phyloP scores from a whole-genome alignment of 345 rosid genomes.

The Nephelium lappaceum region DNA sequence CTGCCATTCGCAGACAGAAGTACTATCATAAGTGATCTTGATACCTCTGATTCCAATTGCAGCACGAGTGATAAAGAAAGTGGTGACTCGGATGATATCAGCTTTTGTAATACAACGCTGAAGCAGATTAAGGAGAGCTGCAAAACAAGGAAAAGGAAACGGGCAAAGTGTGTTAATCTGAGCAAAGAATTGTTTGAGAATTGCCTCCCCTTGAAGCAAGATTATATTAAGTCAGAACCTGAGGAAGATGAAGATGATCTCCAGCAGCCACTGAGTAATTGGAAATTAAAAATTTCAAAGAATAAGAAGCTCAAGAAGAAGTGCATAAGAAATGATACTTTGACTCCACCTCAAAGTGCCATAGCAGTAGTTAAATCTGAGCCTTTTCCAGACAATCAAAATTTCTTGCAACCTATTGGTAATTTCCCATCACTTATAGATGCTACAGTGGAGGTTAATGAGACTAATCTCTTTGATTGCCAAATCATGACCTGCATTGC shows the following conservation, averaged over 20 bases:
- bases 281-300: conserved; percentile 50
- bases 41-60: conserved; percentile 21
- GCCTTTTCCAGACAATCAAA: conserved; percentile 13
- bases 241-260: conserved; percentile 48
- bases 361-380: conserved; percentile 21
- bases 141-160: conserved; percentile 62
- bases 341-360: conserved; percentile 25
- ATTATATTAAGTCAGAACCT: conserved; percentile 14
- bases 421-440: conserved; percentile 25
- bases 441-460: conserved; percentile 47
- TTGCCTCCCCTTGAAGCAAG: conserved; percentile 29
- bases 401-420: conserved; percentile 18
- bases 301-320: conserved; percentile 39
- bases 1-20: conserved; percentile 17
- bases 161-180: conserved; percentile 8
- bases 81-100: conserved; percentile 32
- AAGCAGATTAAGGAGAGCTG: conserved; percentile 50
- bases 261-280: conserved; percentile 54
- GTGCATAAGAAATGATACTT: conserved; percentile 24
- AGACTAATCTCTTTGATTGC: conserved; percentile 36
- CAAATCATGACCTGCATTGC: conserved; percentile 18
- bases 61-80: conserved; percentile 12
- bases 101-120: conserved; percentile 49
- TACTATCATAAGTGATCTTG: conserved; percentile 15
- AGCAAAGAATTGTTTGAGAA: conserved; percentile 15